Evolutionary conservation across 768 basidiomycete genomes (phyloP).

Genomic region (Melanogaster broomeanus): DNA sequence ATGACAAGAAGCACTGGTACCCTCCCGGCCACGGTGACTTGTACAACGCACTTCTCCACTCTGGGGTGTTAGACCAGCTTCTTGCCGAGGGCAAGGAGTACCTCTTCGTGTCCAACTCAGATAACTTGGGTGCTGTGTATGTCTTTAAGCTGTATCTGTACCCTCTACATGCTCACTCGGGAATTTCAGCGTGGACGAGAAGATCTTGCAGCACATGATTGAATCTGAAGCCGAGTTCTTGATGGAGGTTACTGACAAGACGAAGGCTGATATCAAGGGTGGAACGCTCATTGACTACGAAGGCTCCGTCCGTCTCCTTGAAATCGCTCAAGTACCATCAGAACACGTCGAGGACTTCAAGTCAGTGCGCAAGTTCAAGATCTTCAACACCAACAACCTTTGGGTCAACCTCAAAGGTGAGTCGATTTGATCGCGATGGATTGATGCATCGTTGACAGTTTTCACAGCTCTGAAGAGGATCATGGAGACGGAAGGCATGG

Average conservation of each 20-base stretch:
- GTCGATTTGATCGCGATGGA: conserved; percentile 2
- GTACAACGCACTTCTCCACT: conserved; percentile 70
- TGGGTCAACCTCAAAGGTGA: conserved; percentile 54
- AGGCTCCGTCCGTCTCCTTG: conserved; percentile 66
- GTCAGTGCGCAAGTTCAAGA: conserved; percentile 76
- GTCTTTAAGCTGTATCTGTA: conserved; percentile 12
- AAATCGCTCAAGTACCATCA: conserved; percentile 73
- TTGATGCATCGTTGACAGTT: conserved; percentile 1
- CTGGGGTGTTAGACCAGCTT: conserved; percentile 72
- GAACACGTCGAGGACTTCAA: conserved; percentile 79
- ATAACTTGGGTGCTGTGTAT: conserved; percentile 70
- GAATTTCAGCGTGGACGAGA: conserved; percentile 58
- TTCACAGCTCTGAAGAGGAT: conserved; percentile 66
- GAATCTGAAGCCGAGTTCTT: conserved; percentile 65
- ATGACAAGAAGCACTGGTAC: conserved; percentile 75
- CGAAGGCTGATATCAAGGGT: conserved; percentile 79
- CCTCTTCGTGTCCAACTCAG: conserved; percentile 78
- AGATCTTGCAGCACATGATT: conserved; percentile 68
- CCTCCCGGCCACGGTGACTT: conserved; percentile 78
- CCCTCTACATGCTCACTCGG: conserved; percentile 2
- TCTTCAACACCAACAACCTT: conserved; percentile 75
- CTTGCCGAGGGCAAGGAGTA: conserved; percentile 74
- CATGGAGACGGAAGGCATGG: conserved; percentile 66
- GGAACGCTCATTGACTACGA: conserved; percentile 72
- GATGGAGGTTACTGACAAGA: conserved; percentile 83